phyloP scores from a whole-genome alignment of 179 eudicot genomes.

The Sideroxylon spinosum region DNA sequence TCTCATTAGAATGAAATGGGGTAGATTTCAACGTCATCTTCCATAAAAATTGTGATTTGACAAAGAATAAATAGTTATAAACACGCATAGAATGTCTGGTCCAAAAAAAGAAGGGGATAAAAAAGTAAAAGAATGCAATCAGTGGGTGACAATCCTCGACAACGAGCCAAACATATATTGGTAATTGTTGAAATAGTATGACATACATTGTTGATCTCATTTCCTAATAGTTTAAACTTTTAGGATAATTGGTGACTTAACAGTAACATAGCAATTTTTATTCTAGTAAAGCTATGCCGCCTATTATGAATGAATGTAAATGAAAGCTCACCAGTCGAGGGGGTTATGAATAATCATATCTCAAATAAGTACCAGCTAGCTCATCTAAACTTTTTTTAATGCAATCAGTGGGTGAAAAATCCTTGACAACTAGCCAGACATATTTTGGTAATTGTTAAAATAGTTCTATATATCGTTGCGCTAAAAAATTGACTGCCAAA shows the following conservation, averaged over 20 bases:
- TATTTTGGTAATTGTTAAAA: too few relatives aligned
- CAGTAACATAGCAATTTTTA: too few relatives aligned
- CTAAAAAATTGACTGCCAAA: too few relatives aligned
- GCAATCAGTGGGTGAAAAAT: too few relatives aligned
- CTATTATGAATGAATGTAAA: background rate
- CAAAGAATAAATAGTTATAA: background rate
- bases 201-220: too few relatives aligned
- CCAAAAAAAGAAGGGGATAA: background rate
- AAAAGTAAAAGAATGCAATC: background rate
- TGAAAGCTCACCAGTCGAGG: slow-evolving; percentile 76
- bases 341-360: slow-evolving; percentile 55
- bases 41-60: background rate
- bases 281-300: background rate
- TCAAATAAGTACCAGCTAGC: slow-evolving; percentile 66
- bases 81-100: background rate
- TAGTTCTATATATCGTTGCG: too few relatives aligned
- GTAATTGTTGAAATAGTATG: background rate
- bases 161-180: background rate
- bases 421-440: too few relatives aligned
- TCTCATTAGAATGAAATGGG: background rate
- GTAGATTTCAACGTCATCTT: background rate
- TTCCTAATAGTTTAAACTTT: too few relatives aligned
- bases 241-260: too few relatives aligned
- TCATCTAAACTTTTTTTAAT: slow-evolving; percentile 80
- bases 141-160: background rate